Percentiles rank a stretch among this genome's conserved stretches.
Conservation (phyloP, 2,329 filamentous ascomycete genomes). For the Cercospora sp. region DNA sequence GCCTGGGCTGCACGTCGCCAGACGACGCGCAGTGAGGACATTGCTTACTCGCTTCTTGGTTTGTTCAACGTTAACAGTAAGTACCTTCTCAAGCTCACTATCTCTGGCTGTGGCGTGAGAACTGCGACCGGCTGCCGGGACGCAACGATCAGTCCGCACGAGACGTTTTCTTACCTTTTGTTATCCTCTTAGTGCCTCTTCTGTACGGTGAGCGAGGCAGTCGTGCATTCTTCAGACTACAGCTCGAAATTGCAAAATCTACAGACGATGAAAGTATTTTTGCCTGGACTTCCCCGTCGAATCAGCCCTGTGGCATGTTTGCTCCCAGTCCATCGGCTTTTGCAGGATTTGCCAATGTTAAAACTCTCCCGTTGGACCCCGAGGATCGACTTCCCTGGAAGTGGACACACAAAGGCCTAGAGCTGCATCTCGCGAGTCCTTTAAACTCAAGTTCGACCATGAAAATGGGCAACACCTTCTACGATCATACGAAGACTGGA, state of each 20-base stretch:
- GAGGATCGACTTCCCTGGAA: constrained; percentile 10
- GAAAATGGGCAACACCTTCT: constrained; percentile 4
- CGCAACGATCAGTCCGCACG: not conserved
- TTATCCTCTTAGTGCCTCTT: constrained; percentile 11
- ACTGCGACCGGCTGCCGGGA: not conserved
- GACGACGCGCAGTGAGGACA: constrained; percentile 21
- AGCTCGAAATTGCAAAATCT: constrained; percentile 10
- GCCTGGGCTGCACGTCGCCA: constrained; percentile 17
- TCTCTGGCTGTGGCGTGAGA: not conserved
- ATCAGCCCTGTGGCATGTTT: constrained; percentile 9
- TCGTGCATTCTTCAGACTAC: constrained; percentile 12
- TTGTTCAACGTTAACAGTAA: constrained; percentile 26
- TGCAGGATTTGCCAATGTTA: constrained; percentile 6
- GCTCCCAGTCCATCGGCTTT: constrained; percentile 11
- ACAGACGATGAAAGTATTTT: constrained; percentile 28
- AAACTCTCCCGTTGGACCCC: not conserved
- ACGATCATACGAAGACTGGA: constrained; percentile 4
- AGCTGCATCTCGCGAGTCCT: constrained; percentile 3
- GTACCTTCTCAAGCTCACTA: not conserved
- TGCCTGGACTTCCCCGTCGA: constrained; percentile 23
- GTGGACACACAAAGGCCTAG: constrained; percentile 8
- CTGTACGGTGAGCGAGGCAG: constrained; percentile 18
- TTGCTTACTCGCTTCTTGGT: constrained; percentile 27
- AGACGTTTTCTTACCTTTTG: not conserved
- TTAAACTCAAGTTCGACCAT: not conserved